Evolutionary conservation across 805 yeast genomes (phyloP), one percentile per base, ranked within the genome.

Genomic region (Candida odintsovae): DNA sequence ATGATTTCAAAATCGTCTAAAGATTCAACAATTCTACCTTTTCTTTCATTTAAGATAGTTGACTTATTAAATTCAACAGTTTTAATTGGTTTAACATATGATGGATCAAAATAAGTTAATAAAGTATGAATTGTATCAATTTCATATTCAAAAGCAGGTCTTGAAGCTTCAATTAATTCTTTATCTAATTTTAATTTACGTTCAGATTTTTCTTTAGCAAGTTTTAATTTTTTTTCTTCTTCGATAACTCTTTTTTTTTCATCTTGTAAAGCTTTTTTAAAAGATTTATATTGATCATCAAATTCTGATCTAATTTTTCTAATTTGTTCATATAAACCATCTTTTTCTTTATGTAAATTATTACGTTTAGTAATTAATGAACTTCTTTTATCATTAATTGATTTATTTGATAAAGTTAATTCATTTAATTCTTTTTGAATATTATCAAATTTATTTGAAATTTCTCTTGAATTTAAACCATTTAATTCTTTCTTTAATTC

Each of bases 111-210:
- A 67, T 78, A 78, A 33, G 70, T 61, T 63, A 90, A 74, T 63
- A 90, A 74, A 46, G 76, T 71, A 66, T 90, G 87, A 59, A 94
- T 86, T 52, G 83, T 72, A 54, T 75, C 75, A 58, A 92, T 83
- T 69, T 94, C 96, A 40, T 70, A 70, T 49, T 83, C 79, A 69
- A 85, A 90, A 23, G 97, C 98, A 25, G 98, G 96, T 56, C 68
- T 66, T 23, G 86, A 79, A 41, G 90, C 90, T 52, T 80, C 86
- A 44, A 80, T 76, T 71, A 86, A 78, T 60, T 79, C 80, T 61
- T 78, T 73, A 57, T 87, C 88, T 47, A 83, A 85, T 58, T 75
- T 80, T 68, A 75, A 75, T 64, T 76, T 71, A 59, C 74, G 74
- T 54, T 69, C 72, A 50, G 72, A 70, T 62, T 75, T 78, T 54